Conservation (phyloP, 208 protist species). For the Leishmania tarentolae region DNA sequence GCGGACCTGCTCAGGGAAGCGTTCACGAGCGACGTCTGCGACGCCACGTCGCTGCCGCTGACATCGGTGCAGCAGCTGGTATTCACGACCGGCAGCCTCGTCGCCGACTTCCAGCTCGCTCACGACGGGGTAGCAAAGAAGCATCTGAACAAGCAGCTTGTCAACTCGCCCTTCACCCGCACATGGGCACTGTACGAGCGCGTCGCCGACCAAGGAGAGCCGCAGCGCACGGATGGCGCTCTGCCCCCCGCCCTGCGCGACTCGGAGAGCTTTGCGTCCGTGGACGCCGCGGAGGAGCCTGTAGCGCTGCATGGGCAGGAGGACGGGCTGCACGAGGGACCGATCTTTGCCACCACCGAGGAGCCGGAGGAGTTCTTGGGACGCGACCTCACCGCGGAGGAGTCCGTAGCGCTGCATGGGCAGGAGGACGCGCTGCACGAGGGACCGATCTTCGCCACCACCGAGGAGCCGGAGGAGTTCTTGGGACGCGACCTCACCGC, state of each 20-base stretch:
- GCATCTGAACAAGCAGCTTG: slow-evolving; percentile 23
- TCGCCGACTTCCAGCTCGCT: slow-evolving; percentile 30
- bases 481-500: no score
- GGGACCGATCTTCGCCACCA: no score
- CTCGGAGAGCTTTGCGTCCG: background rate
- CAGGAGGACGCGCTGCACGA: no score
- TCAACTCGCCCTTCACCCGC: slow-evolving; percentile 9
- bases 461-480: no score
- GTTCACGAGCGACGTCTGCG: slow-evolving; percentile 46
- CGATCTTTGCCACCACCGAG: no score
- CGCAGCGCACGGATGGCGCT: background rate
- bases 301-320: no score
- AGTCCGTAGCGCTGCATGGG: no score
- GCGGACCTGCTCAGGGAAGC: slow-evolving; percentile 34
- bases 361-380: no score
- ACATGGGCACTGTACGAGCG: slow-evolving; percentile 27
- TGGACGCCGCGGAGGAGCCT: no score
- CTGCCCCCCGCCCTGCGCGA: background rate
- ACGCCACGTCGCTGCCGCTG: slow-evolving; percentile 18
- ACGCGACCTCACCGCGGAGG: no score
- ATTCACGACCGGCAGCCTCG: slow-evolving; percentile 26
- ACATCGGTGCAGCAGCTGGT: slow-evolving; percentile 11
- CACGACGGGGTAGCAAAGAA: slow-evolving; percentile 21
- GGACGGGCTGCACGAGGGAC: no score
- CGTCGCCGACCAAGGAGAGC: background rate